Percentiles rank a stretch among this genome's conserved stretches.
Conservation (phyloP, 306 rosid genomes). For the Vicia sativa region DNA sequence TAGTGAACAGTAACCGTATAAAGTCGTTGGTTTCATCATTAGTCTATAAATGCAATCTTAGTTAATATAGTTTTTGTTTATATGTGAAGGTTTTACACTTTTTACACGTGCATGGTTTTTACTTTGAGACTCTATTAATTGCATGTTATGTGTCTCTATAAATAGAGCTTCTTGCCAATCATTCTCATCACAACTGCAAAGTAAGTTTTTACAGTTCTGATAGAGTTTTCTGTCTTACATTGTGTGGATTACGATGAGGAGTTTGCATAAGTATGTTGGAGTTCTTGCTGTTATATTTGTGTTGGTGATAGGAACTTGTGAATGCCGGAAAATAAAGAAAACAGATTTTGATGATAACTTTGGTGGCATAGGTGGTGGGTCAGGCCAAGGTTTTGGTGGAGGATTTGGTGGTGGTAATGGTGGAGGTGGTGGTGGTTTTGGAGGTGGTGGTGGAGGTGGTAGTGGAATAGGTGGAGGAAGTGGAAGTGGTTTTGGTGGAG, state of each 20-base stretch:
- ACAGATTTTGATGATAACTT: slow-evolving; percentile 26
- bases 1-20: neutral
- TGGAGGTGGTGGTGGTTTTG: no score
- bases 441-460: slow-evolving; percentile 37
- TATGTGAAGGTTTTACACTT: neutral
- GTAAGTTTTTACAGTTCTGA: neutral
- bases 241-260: slow-evolving; percentile 43
- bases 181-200: slow-evolving; percentile 27
- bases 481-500: slow-evolving; percentile 25
- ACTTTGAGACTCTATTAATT: slow-evolving; percentile 39
- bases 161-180: slow-evolving; percentile 26
- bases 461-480: neutral
- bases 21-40: neutral
- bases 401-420: neutral
- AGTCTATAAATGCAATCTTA: slow-evolving; percentile 25
- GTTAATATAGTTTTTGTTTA: neutral
- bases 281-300: slow-evolving; percentile 50
- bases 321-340: slow-evolving; percentile 37
- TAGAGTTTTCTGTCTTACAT: neutral
- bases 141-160: slow-evolving; percentile 42
- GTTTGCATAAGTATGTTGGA: slow-evolving; percentile 36
- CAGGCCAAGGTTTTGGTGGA: slow-evolving; percentile 2
- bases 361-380: slow-evolving; percentile 34
- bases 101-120: slow-evolving; percentile 3
- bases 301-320: slow-evolving; percentile 24